phyloP scores from a whole-genome alignment of 169 alveolate genomes.

The Plasmodium coatneyi region DNA sequence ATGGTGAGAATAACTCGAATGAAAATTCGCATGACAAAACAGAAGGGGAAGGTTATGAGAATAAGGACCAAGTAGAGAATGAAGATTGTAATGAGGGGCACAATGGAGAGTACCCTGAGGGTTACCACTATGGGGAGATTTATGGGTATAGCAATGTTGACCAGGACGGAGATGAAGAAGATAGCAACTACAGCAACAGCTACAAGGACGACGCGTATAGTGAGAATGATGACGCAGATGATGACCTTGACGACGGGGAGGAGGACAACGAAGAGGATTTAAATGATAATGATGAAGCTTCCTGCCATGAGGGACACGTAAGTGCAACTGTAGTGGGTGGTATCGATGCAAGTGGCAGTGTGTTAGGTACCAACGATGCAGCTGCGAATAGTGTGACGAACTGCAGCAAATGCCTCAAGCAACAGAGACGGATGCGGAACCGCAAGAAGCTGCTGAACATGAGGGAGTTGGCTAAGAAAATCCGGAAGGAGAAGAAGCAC shows the following conservation, averaged over 20 bases:
- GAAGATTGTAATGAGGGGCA: not conserved
- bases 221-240: not conserved
- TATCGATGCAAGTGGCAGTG: not conserved
- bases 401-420: slow-evolving; percentile 48
- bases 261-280: not conserved
- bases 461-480: slow-evolving; percentile 37
- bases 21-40: not conserved
- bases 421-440: not conserved
- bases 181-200: slow-evolving; percentile 4
- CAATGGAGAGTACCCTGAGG: not conserved
- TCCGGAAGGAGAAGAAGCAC: slow-evolving; percentile 45
- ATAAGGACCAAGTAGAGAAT: not conserved
- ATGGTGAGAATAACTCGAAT: slow-evolving; percentile 10
- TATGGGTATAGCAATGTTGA: not conserved
- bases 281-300: not conserved
- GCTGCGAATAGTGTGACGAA: not conserved
- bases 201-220: not conserved
- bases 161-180: slow-evolving; percentile 4
- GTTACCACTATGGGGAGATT: not conserved
- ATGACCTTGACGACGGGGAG: not conserved
- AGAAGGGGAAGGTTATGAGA: not conserved
- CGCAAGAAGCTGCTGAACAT: slow-evolving; percentile 10
- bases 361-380: not conserved
- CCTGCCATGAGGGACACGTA: not conserved
- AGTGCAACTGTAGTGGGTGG: not conserved